Evolutionary conservation across 2,329 filamentous ascomycete genomes (phyloP).

Genomic region (Fusarium dimerum): DNA sequence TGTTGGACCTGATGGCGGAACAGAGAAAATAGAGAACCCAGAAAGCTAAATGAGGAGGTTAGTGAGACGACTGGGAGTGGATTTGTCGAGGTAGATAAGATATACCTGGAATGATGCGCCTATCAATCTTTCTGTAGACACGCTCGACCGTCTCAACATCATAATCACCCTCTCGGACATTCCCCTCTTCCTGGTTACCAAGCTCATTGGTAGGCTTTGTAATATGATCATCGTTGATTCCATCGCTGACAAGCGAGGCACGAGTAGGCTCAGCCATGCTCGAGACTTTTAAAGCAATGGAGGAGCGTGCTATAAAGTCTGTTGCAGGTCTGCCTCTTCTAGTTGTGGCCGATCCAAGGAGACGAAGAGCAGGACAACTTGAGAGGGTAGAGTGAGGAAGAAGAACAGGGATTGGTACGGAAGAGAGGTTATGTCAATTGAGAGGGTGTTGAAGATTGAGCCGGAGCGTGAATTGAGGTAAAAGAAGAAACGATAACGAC

Average conservation of each 20-base stretch:
- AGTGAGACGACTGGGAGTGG: neutral
- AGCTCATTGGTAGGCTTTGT: slow-evolving; percentile 24
- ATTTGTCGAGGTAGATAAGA: neutral
- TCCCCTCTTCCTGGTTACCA: slow-evolving; percentile 33
- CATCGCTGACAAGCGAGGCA: slow-evolving; percentile 34
- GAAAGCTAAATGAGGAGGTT: slow-evolving; percentile 59
- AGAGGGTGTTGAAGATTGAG: slow-evolving; percentile 14
- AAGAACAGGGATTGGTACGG: neutral
- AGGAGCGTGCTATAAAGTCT: slow-evolving; percentile 50
- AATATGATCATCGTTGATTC: slow-evolving; percentile 29
- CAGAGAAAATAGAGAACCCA: slow-evolving; percentile 92
- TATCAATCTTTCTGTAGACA: slow-evolving; percentile 60
- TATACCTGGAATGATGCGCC: slow-evolving; percentile 60
- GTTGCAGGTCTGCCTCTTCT: slow-evolving; percentile 6
- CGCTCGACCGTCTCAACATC: slow-evolving; percentile 53
- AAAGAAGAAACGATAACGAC: neutral
- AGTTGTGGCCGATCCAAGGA: neutral
- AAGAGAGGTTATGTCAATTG: slow-evolving; percentile 24
- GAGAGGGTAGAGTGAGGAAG: slow-evolving; percentile 1
- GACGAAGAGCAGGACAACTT: neutral
- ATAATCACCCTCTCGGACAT: slow-evolving; percentile 42
- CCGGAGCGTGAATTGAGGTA: neutral
- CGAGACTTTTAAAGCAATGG: slow-evolving; percentile 52
- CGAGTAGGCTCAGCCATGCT: slow-evolving; percentile 46
- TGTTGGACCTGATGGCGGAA: slow-evolving; percentile 88